Conservation (phyloP, 2,329 filamentous ascomycete species). For the Fusarium kyushuense region DNA sequence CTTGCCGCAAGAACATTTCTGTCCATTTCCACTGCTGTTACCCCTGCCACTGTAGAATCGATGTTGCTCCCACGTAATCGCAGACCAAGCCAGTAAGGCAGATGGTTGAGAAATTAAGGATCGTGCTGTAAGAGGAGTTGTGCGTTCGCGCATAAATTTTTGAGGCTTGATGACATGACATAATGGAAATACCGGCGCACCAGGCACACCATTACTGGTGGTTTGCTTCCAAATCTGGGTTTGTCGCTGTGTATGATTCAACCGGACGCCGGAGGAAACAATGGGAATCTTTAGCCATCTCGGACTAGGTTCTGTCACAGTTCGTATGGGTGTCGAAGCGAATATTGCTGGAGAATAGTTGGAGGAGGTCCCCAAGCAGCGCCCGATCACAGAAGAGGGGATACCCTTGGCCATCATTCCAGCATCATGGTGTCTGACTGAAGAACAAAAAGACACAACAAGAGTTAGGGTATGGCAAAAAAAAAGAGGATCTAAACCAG, state of each 20-base stretch:
- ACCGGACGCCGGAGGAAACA: slow-evolving; percentile 14
- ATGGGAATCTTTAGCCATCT: slow-evolving; percentile 24
- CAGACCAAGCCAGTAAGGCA: slow-evolving; percentile 6
- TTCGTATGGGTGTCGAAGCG: slow-evolving; percentile 35
- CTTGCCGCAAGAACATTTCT: slow-evolving; percentile 47
- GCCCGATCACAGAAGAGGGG: slow-evolving; percentile 53
- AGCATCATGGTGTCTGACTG: slow-evolving; percentile 54
- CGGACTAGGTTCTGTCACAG: slow-evolving; percentile 23
- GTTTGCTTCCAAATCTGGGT: slow-evolving; percentile 14
- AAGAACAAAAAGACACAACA: slow-evolving; percentile 42
- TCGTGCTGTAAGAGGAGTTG: slow-evolving; percentile 12
- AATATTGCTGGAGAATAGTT: slow-evolving; percentile 43
- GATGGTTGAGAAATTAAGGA: not conserved
- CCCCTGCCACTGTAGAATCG: slow-evolving; percentile 37
- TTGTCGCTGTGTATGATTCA: slow-evolving; percentile 22
- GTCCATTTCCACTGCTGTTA: slow-evolving; percentile 22
- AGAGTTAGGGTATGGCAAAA: slow-evolving; percentile 24
- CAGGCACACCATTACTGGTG: slow-evolving; percentile 10
- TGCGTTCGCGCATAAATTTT: slow-evolving; percentile 15
- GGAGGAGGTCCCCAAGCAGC: slow-evolving; percentile 50
- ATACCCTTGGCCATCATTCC: slow-evolving; percentile 58
- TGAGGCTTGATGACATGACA: slow-evolving; percentile 10
- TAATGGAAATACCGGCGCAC: slow-evolving; percentile 5
- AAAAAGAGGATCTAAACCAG: not conserved
- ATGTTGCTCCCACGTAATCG: slow-evolving; percentile 17